Conservation (phyloP, 768 basidiomycete genomes). For the Suillus placidus region DNA sequence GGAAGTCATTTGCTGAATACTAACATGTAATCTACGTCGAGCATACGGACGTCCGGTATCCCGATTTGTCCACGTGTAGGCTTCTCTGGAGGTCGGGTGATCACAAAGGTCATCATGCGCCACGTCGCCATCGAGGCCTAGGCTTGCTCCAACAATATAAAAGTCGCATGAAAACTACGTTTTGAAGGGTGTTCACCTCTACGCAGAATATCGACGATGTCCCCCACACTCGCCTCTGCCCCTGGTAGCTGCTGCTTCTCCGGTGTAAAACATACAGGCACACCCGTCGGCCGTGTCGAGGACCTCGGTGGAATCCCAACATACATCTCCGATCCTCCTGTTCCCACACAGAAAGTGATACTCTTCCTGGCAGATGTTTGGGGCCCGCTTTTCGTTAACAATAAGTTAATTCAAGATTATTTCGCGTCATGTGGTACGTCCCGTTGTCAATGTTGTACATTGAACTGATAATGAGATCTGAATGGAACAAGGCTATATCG, state of each 20-base stretch:
- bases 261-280: constrained; percentile 50
- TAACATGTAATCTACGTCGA: neutral
- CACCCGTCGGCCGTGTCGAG: constrained; percentile 43
- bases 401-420: constrained; percentile 61
- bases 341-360: constrained; percentile 42
- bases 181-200: neutral
- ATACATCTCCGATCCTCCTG: constrained; percentile 53
- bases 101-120: neutral
- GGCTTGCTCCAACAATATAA: neutral
- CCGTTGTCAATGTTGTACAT: neutral
- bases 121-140: neutral
- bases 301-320: constrained; percentile 49
- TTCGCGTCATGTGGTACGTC: constrained; percentile 58
- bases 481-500: constrained; percentile 48
- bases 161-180: neutral
- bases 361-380: constrained; percentile 60
- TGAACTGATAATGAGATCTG: neutral
- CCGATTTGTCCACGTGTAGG: neutral
- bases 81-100: neutral
- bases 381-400: constrained; percentile 57
- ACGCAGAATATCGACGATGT: constrained; percentile 5
- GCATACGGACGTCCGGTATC: neutral
- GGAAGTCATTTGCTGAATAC: neutral
- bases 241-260: constrained; percentile 50
- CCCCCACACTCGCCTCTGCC: constrained; percentile 39